phyloP scores from a whole-genome alignment of 495 filamentous ascomycete species.

The Aspergillus wentii region DNA sequence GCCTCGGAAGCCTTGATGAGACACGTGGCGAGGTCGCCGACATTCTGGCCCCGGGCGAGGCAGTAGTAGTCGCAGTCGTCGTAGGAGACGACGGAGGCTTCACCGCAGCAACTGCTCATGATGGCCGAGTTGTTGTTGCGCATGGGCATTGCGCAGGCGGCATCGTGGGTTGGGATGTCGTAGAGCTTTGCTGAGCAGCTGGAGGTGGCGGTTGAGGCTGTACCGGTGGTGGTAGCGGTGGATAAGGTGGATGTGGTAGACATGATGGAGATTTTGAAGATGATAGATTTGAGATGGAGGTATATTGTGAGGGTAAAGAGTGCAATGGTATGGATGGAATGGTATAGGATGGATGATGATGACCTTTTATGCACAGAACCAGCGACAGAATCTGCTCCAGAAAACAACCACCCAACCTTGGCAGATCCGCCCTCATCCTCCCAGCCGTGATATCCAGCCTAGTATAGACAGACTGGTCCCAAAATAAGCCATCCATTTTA shows the following conservation, averaged over 20 bases:
- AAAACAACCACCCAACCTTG: too few relatives aligned
- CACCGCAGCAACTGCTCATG: constrained; percentile 34
- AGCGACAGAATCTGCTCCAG: too few relatives aligned
- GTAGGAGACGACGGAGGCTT: constrained; percentile 34
- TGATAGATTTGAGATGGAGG: too few relatives aligned
- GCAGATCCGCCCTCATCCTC: too few relatives aligned
- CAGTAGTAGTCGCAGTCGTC: constrained; percentile 40
- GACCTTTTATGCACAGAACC: too few relatives aligned
- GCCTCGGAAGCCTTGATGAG: constrained; percentile 25
- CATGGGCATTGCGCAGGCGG: constrained; percentile 31
- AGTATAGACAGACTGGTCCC: too few relatives aligned
- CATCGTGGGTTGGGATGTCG: constrained; percentile 32
- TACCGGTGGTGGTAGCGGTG: constrained; percentile 16
- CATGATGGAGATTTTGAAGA: too few relatives aligned
- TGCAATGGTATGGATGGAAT: too few relatives aligned
- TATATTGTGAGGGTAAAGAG: too few relatives aligned
- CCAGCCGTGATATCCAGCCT: too few relatives aligned
- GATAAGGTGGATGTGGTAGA: constrained; percentile 10
- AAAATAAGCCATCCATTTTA: too few relatives aligned
- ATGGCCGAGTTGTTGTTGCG: constrained; percentile 26
- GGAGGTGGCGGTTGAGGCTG: constrained; percentile 20
- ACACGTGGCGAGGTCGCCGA: constrained; percentile 30
- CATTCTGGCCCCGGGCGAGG: constrained; percentile 29
- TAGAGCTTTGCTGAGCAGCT: constrained; percentile 23
- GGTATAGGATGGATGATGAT: too few relatives aligned